Evolutionary conservation across 352 stramenopile genomes (phyloP), one percentile per base, ranked within the genome.

Genomic region (Phytophthora boehmeriae): DNA sequence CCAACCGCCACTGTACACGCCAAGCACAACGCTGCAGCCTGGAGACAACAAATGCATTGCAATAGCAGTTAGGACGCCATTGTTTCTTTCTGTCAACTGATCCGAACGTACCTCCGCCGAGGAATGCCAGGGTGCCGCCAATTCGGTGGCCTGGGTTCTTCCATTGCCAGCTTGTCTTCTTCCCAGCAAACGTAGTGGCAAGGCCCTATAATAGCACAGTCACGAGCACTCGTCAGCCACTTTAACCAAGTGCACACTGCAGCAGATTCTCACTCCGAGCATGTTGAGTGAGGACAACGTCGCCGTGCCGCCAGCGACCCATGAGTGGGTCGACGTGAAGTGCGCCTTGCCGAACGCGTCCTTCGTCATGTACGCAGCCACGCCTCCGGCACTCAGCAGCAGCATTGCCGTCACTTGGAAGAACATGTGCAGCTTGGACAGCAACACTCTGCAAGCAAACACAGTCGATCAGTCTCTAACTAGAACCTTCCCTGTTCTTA

Each of bases 241-340:
- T 10, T 8, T 23, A 5, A n/a, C 16, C 5, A 10, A 62, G 14
- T 5, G 20, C 19, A 4, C 41, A 55, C 10, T 51, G 16, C 35
- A 54, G 32, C 8, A 10, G 16, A 8, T 8, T 66, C 69, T 30
- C 60, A 90, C 81, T 8, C 77, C 80, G 4, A 91, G 62, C 48
- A 85, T 67, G 63, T 88, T 88, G 36, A 91, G 67, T 28, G 66
- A 66, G n/a, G 74, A 73, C 14, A 91, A 35, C 41, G 65, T 81
- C 28, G 52, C 60, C 14, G 73, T 86, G 14, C 23, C 66, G 4
- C 57, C 76, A 0, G 79, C 79, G n/a, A 88, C 47, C 82, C 82
- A 91, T 59, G 82, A 91, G 70, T 91, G 82, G n/a, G 71, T 80
- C 16, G 77, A 86, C 43, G 76, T 85, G 46, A 91, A 88, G 50